Percentiles rank a stretch among this genome's conserved stretches.
Conservation (phyloP, 805 yeast genomes). For the Barnettozyma sp. region DNA sequence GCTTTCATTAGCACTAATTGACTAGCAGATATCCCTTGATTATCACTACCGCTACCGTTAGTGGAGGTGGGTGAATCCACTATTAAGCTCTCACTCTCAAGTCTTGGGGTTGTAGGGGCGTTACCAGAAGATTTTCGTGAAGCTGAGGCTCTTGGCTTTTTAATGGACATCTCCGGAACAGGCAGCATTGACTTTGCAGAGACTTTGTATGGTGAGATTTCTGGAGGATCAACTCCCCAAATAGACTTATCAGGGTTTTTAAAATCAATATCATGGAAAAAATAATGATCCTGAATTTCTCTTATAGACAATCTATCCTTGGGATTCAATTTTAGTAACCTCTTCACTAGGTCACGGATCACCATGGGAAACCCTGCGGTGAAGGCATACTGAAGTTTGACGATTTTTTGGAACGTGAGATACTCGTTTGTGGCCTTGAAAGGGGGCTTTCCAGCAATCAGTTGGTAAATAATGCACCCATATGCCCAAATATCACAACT, state of each 20-base stretch:
- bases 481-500: slow-evolving; percentile 99
- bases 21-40: slow-evolving; percentile 20
- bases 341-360: slow-evolving; percentile 65
- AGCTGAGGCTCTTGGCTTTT: slow-evolving; percentile 19
- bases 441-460: slow-evolving; percentile 91
- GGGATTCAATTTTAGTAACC: slow-evolving; percentile 58
- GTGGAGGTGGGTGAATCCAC: no score
- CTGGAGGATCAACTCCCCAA: slow-evolving; percentile 59
- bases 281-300: slow-evolving; percentile 55
- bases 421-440: slow-evolving; percentile 81
- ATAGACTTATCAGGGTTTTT: slow-evolving; percentile 38
- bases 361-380: slow-evolving; percentile 79
- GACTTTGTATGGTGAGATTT: slow-evolving; percentile 63
- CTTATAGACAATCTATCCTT: slow-evolving; percentile 51
- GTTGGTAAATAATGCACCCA: slow-evolving; percentile 91
- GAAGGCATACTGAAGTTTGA: slow-evolving; percentile 74
- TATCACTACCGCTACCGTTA: no score
- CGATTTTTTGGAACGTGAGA: slow-evolving; percentile 72
- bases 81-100: slow-evolving; percentile 3
- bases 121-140: slow-evolving; percentile 22
- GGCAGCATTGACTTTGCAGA: slow-evolving; percentile 76
- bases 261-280: slow-evolving; percentile 53
- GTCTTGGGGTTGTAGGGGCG: slow-evolving; percentile 19
- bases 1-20: slow-evolving; percentile 24
- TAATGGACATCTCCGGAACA: slow-evolving; percentile 43